Conservation (phyloP, 1,284 basidiomycete genomes). For the Trichosporon asahii region DNA sequence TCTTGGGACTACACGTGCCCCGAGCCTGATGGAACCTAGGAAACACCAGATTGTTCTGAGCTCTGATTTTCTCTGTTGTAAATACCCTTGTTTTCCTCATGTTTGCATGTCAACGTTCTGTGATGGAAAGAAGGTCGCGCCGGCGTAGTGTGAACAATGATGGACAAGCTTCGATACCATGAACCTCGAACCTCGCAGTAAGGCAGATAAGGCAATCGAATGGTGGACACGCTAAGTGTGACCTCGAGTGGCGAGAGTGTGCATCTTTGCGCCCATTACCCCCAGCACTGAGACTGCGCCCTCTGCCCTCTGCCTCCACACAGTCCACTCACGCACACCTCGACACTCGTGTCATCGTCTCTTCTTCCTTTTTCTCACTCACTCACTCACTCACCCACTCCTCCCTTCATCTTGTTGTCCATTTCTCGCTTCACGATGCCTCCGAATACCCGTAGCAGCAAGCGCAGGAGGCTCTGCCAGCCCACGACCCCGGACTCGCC, state of each 20-base stretch:
- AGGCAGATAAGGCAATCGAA: no score
- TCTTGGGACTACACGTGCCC: constrained; percentile 49
- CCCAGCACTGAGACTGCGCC: background rate
- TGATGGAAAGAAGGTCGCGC: no score
- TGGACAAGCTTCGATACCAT: no score
- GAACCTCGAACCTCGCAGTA: no score
- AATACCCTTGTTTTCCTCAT: background rate
- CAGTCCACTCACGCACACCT: background rate
- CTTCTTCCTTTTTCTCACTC: background rate
- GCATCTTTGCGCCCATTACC: background rate
- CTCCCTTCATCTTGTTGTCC: no score
- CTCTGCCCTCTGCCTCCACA: background rate
- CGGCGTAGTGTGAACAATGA: no score
- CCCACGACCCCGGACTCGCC: background rate
- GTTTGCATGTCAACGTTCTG: background rate
- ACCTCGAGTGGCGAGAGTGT: background rate
- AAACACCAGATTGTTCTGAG: background rate
- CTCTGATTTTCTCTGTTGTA: background rate
- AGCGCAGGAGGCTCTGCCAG: background rate
- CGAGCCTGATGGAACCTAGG: background rate
- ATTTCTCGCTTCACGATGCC: background rate
- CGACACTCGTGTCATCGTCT: background rate
- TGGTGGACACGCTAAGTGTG: background rate
- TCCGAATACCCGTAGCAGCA: background rate
- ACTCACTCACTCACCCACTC: background rate